Conservation (phyloP, 768 basidiomycete species). For the Collybia nuda region DNA sequence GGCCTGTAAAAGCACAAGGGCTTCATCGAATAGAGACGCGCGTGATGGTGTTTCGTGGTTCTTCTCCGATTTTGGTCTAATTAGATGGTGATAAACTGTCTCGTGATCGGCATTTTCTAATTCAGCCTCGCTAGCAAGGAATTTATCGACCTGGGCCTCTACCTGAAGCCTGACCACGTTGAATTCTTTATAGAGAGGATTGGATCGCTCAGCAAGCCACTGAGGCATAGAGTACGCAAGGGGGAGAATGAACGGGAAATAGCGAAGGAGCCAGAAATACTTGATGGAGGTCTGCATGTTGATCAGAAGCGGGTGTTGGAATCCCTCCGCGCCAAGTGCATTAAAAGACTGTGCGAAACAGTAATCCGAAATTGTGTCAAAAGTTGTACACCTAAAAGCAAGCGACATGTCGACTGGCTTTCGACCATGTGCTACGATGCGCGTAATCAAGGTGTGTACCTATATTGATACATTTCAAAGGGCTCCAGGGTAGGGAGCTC, state of each 20-base stretch:
- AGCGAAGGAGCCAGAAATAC: slow-evolving; percentile 6
- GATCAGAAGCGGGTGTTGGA: slow-evolving; percentile 19
- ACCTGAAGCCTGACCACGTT: slow-evolving; percentile 10
- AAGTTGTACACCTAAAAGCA: slow-evolving; percentile 16
- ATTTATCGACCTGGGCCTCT: slow-evolving; percentile 15
- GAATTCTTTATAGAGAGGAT: slow-evolving; percentile 5
- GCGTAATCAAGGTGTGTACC: slow-evolving; percentile 3
- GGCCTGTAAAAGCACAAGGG: slow-evolving; percentile 5
- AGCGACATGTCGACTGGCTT: slow-evolving; percentile 16
- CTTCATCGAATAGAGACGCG: slow-evolving; percentile 3
- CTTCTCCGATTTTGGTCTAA: slow-evolving; percentile 11
- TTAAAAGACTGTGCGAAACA: slow-evolving; percentile 19
- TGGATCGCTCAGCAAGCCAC: slow-evolving; percentile 1
- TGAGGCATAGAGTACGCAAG: not conserved
- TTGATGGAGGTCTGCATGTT: slow-evolving; percentile 1
- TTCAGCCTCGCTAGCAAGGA: not conserved
- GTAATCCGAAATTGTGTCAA: slow-evolving; percentile 20
- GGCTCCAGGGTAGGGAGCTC: not conserved
- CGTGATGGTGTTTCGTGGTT: not conserved
- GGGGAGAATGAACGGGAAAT: slow-evolving; percentile 11
- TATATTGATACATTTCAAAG: not conserved
- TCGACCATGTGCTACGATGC: not conserved
- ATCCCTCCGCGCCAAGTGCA: slow-evolving; percentile 26
- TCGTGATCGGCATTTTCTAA: slow-evolving; percentile 15
- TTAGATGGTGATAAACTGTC: slow-evolving; percentile 26